These are phyloP conservation scores for Santalum album DNA, from an alignment of 164 flowering plant species.

Conservation along the genomic window DNA sequence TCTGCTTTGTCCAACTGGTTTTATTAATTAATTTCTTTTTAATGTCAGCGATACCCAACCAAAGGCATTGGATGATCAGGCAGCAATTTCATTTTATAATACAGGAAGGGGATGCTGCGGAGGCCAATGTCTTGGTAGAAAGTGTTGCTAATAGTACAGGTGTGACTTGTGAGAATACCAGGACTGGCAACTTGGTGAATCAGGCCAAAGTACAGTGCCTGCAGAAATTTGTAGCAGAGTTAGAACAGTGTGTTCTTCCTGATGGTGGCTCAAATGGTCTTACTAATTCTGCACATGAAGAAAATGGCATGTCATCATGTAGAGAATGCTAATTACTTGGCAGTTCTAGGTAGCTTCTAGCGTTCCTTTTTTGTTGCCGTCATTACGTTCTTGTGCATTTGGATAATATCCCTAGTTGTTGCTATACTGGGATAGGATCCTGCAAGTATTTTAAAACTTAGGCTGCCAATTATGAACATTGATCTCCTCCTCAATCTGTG, in stretches of 20 bases:
- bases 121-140: constrained; percentile 19
- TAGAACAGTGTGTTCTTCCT: too few species aligned
- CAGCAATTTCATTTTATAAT: constrained; percentile 14
- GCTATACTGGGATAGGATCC: too few species aligned
- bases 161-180: too few species aligned
- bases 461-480: too few species aligned
- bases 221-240: too few species aligned
- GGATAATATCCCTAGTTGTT: too few species aligned
- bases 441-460: too few species aligned
- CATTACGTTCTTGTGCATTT: too few species aligned
- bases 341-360: constrained; percentile 19
- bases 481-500: too few species aligned
- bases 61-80: constrained; percentile 17
- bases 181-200: too few species aligned
- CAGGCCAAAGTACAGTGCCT: too few species aligned
- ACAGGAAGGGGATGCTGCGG: constrained; percentile 21
- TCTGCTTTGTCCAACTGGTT: background rate
- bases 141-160: constrained; percentile 26
- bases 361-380: too few species aligned
- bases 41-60: constrained; percentile 21
- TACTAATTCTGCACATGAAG: constrained; percentile 12
- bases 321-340: constrained; percentile 9
- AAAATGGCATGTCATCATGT: constrained; percentile 12
- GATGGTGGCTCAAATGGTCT: constrained; percentile 14
- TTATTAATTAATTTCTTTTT: constrained; percentile 7